Conservation (phyloP, 1,284 basidiomycete genomes). For the Mycosarcoma maydis region DNA sequence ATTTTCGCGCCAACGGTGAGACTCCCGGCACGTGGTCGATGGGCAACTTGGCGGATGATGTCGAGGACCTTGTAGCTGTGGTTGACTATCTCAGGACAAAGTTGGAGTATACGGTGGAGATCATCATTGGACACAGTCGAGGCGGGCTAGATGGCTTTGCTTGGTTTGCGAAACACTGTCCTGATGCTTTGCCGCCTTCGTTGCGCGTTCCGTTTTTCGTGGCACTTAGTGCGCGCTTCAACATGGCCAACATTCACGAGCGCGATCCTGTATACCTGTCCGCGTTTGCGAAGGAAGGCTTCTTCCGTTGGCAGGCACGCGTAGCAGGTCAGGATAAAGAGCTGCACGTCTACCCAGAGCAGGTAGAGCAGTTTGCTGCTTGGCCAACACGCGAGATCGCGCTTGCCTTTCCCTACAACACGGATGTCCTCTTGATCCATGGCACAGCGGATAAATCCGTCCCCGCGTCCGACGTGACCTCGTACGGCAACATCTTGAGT, state of each 20-base stretch:
- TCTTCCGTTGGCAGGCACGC: constrained; percentile 50
- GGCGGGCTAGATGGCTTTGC: constrained; percentile 38
- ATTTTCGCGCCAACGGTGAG: constrained; percentile 72
- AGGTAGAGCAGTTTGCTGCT: constrained; percentile 49
- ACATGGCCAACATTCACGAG: constrained; percentile 54
- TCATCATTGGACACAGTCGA: constrained; percentile 39
- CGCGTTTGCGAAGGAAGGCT: constrained; percentile 47
- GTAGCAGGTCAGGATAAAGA: constrained; percentile 49
- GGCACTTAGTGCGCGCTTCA: constrained; percentile 38
- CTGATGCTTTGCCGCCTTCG: constrained; percentile 17
- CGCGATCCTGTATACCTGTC: constrained; percentile 34
- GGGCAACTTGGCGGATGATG: constrained; percentile 37
- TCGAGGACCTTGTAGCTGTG: constrained; percentile 38
- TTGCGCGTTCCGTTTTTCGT: constrained; percentile 72
- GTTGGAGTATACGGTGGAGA: constrained; percentile 31
- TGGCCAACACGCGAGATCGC: constrained; percentile 44
- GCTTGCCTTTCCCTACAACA: constrained; percentile 40
- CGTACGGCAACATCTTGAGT: constrained; percentile 46
- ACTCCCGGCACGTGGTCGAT: constrained; percentile 42
- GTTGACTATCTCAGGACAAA: constrained; percentile 32
- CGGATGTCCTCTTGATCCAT: constrained; percentile 52
- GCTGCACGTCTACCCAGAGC: constrained; percentile 40
- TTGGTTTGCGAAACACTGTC: constrained; percentile 44
- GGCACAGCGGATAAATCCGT: constrained; percentile 55
- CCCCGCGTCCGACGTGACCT: constrained; percentile 39